phyloP scores from a whole-genome alignment of 176 grass and related monocot species.

The Pontederia paniculata region DNA sequence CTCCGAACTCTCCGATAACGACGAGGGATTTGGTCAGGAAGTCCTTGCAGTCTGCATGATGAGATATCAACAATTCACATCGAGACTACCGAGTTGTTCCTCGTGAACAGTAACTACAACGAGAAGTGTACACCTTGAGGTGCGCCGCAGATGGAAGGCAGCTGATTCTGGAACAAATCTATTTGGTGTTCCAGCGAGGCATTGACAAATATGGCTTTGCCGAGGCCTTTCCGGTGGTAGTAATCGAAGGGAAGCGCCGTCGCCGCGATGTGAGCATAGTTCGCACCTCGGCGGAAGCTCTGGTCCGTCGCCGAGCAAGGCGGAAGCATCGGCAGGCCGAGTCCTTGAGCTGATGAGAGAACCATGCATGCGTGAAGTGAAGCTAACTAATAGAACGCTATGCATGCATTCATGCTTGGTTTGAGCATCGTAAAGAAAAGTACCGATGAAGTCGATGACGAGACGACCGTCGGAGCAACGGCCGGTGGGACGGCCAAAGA shows the following conservation, averaged over 20 bases:
- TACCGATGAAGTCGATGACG: slow-evolving; percentile 40
- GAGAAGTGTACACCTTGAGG: not conserved
- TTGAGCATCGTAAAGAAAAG: not conserved
- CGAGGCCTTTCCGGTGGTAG: slow-evolving; percentile 22
- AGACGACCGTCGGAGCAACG: slow-evolving; percentile 39
- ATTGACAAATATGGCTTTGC: slow-evolving; percentile 21
- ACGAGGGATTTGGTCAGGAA: slow-evolving; percentile 27
- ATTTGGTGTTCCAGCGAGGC: slow-evolving; percentile 24
- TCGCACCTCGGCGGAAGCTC: slow-evolving; percentile 22
- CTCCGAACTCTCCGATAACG: slow-evolving; percentile 34
- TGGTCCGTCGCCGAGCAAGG: slow-evolving; percentile 21
- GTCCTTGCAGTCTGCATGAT: slow-evolving; percentile 23
- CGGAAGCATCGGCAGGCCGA: slow-evolving; percentile 32
- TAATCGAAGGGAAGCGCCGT: slow-evolving; percentile 32
- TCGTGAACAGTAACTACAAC: no score
- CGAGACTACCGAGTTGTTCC: no score
- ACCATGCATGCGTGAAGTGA: no score
- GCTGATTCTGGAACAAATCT: slow-evolving; percentile 26
- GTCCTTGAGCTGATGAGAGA: slow-evolving; percentile 17
- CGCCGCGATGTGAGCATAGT: slow-evolving; percentile 30
- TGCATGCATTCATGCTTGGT: not conserved
- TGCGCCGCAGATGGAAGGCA: slow-evolving; percentile 31
- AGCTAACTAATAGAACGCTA: not conserved
- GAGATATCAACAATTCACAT: not conserved
- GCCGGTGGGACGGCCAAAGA: slow-evolving; percentile 30